Evolutionary conservation across 495 filamentous ascomycete genomes (phyloP).

Genomic region (Parathielavia hyrcaniae): DNA sequence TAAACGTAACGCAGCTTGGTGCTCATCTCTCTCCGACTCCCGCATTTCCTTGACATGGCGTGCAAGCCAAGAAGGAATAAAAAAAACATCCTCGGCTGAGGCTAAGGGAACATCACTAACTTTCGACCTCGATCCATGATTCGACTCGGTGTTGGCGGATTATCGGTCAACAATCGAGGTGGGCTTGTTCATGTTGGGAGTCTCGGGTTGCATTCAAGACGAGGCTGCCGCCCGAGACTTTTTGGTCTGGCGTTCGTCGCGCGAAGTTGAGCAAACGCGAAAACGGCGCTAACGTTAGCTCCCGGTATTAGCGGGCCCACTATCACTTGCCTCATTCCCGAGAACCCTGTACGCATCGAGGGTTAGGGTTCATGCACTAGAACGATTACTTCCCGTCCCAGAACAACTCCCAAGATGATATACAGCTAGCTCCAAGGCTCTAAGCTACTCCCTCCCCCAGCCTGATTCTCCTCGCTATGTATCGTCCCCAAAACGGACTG

Average conservation of each 20-base stretch:
- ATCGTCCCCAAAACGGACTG: background rate
- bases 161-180: background rate
- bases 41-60: background rate
- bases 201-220: background rate
- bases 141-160: background rate
- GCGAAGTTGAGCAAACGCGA: too few species aligned
- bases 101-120: conserved; percentile 25
- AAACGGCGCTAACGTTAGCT: too few species aligned
- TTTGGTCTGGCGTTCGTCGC: too few species aligned
- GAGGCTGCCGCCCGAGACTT: background rate
- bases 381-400: background rate
- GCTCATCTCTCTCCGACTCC: background rate
- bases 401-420: background rate
- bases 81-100: conserved; percentile 15
- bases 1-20: background rate
- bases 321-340: too few species aligned
- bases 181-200: background rate
- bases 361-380: conserved; percentile 1
- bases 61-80: background rate
- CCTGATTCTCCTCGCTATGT: background rate
- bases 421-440: background rate
- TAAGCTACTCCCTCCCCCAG: background rate
- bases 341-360: too few species aligned
- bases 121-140: conserved; percentile 36
- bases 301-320: background rate